Conservation (phyloP, 148 eudicot species). For the Arbutus unedo region DNA sequence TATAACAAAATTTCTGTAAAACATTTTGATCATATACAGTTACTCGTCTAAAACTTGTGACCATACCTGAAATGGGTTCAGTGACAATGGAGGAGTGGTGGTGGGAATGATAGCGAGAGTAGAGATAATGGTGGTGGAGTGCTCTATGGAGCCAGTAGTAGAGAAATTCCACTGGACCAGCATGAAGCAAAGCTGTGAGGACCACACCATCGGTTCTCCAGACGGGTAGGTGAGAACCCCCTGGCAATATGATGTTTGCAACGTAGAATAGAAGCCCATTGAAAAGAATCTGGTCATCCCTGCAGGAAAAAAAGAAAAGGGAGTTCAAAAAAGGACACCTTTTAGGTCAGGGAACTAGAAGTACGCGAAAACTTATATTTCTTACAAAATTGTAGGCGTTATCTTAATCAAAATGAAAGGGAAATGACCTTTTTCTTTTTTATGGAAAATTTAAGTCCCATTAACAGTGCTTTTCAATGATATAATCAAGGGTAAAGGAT, state of each 20-base stretch:
- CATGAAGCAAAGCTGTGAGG: conserved; percentile 34
- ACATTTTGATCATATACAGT: not conserved
- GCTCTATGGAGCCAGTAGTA: conserved; percentile 65
- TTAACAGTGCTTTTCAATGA: not conserved
- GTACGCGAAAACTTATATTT: not conserved
- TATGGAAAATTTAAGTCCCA: not conserved
- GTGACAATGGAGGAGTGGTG: conserved; percentile 63
- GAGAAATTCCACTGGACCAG: conserved; percentile 58
- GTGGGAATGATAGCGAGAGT: conserved; percentile 62
- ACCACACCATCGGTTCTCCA: conserved; percentile 62
- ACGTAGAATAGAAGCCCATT: conserved; percentile 44
- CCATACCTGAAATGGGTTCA: conserved; percentile 45
- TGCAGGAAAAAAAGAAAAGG: conserved; percentile 4
- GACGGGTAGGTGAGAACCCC: conserved; percentile 34
- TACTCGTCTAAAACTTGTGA: not conserved
- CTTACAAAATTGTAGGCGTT: not conserved
- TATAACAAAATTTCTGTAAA: not conserved
- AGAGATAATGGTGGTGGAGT: conserved; percentile 57
- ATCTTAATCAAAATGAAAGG: not conserved
- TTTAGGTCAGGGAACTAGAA: no score
- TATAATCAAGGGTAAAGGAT: not conserved
- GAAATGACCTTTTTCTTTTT: not conserved
- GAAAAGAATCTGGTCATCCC: conserved; percentile 77
- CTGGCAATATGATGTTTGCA: conserved; percentile 1
- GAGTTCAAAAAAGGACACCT: not conserved